Base-by-base conservation (phyloP, 2,329 filamentous ascomycete genomes). In the Epichloe baconii region DNA sequence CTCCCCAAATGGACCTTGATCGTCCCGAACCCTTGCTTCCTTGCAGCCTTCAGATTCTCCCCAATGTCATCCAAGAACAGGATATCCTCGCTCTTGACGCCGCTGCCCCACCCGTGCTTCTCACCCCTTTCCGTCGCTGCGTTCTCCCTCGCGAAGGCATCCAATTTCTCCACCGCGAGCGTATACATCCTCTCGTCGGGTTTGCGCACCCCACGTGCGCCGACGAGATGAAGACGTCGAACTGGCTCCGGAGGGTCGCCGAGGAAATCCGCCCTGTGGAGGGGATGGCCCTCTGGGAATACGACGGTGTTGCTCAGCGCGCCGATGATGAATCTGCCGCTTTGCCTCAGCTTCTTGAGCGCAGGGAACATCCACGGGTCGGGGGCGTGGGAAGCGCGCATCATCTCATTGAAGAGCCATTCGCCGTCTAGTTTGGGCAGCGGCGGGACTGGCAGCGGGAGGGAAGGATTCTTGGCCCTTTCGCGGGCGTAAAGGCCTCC, bases 1-100 rank as follows among this genome's bases (percentile, higher is more conserved):
- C 77, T 80, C 2, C 90, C 90, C 31, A 97, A 69, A 8, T 78
- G 72, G 1, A 97, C 93, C 68, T 91, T 95, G 57, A 97, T 77
- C 0, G 91, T 97, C 51, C 76, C 69, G 65, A 97, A 83, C 0
- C 91, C 91, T 21, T 82, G 71, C 47, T 75, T 76, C 67, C 76
- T 86, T 1, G 82, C 93, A 44, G 77, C 83, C 72, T 90, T 93
- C 52, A 97, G 67, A 64, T 98, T 98, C 67, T 90, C 83, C 2
- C 93, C 93, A 64, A 98, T 95, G 60, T 96, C 90, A 64, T 96
- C 93, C 47, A 96, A 68, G 64, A 98, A 98, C 4, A 95, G 68
- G 44, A 96, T 73, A 51, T 96, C 88, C 0, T 71, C 70, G 0
- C 84, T 70, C 51, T 70, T 66, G 8, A 94, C 71, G 0, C 75